phyloP scores from a whole-genome alignment of 768 basidiomycete species.

The Kwoniella botswanensis region DNA sequence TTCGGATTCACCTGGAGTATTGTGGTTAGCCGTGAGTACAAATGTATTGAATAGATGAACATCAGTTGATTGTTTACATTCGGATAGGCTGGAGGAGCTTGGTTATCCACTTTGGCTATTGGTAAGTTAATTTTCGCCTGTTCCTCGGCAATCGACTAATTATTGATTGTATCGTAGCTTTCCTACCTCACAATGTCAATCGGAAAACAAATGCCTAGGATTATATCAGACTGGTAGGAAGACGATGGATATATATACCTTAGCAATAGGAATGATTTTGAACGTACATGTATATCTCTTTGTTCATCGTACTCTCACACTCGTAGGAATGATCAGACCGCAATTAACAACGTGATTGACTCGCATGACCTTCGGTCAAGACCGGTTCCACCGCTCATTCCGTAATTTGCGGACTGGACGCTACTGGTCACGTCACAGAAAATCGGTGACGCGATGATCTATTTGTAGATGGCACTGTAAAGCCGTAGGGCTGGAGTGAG shows the following conservation, averaged over 20 bases:
- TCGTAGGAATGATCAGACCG: neutral
- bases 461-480: no score
- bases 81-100: conserved; percentile 40
- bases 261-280: no score
- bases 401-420: neutral
- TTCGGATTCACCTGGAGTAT: conserved; percentile 37
- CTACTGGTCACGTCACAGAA: neutral
- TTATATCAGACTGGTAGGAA: neutral
- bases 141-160: neutral
- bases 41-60: neutral
- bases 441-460: neutral
- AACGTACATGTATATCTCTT: no score
- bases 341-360: neutral
- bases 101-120: conserved; percentile 45
- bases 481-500: neutral
- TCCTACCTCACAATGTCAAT: conserved; percentile 34
- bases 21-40: conserved; percentile 36
- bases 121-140: conserved; percentile 20
- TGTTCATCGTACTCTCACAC: no score
- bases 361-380: neutral
- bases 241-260: no score
- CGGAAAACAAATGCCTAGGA: conserved; percentile 32
- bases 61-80: neutral
- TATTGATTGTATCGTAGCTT: conserved; percentile 13
- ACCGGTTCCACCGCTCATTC: neutral